phyloP scores from a whole-genome alignment of 2,329 filamentous ascomycete species.

The Zasmidium angulare region DNA sequence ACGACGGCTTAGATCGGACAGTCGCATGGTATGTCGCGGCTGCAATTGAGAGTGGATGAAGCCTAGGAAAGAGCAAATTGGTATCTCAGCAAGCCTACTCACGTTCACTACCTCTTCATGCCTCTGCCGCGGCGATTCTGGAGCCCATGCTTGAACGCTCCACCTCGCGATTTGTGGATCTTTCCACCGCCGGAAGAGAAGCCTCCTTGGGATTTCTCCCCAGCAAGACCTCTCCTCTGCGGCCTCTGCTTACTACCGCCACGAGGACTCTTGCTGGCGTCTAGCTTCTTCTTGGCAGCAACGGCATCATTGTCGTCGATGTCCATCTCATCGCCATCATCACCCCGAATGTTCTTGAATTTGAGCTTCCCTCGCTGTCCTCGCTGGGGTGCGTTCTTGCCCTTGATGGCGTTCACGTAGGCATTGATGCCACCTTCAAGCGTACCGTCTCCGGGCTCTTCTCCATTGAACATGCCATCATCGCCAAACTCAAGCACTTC shows the following conservation, averaged over 20 bases:
- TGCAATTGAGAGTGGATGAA: neutral
- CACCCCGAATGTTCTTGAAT: slow-evolving; percentile 53
- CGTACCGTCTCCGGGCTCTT: slow-evolving; percentile 40
- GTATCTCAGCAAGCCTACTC: slow-evolving; percentile 1
- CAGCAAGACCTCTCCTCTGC: slow-evolving; percentile 26
- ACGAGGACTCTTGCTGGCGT: slow-evolving; percentile 19
- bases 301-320: slow-evolving; percentile 44
- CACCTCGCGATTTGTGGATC: slow-evolving; percentile 21
- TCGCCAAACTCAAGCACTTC: slow-evolving; percentile 61
- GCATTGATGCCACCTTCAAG: slow-evolving; percentile 58
- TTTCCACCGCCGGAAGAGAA: slow-evolving; percentile 16
- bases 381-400: slow-evolving; percentile 57
- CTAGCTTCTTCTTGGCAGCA: slow-evolving; percentile 36
- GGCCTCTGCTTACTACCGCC: slow-evolving; percentile 23
- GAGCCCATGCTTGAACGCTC: slow-evolving; percentile 24
- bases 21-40: slow-evolving; percentile 2
- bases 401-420: slow-evolving; percentile 61
- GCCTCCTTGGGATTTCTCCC: slow-evolving; percentile 23
- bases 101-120: slow-evolving; percentile 4
- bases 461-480: slow-evolving; percentile 40
- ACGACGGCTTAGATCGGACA: neutral
- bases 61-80: neutral
- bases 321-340: slow-evolving; percentile 47
- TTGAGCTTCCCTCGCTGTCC: slow-evolving; percentile 62
- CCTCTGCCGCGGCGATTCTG: slow-evolving; percentile 19